A percentile compares a stretch with the other conserved stretches of the same genome.
Conservation (phyloP, 106 monocot species). For the Xerophyta viscosa region DNA sequence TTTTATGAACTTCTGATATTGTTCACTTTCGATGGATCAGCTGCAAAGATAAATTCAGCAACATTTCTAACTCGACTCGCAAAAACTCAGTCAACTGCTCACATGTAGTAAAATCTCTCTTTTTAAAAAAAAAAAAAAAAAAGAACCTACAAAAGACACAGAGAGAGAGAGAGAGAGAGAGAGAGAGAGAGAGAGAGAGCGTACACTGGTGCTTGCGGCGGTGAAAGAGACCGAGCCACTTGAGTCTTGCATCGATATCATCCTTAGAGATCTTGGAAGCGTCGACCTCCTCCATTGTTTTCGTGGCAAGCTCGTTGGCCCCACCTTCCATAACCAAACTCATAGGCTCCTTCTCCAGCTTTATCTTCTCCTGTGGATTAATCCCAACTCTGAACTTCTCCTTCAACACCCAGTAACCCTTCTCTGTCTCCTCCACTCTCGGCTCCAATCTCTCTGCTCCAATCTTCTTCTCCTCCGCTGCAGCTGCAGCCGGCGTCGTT, state of each 20-base stretch:
- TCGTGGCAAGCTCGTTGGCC: slow-evolving; percentile 47
- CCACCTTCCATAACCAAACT: slow-evolving; percentile 54
- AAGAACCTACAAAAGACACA: no score
- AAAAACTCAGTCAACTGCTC: no score
- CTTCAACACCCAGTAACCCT: slow-evolving; percentile 76
- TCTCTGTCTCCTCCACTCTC: slow-evolving; percentile 69
- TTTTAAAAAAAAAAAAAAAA: background rate
- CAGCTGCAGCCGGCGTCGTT: background rate
- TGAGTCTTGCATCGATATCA: slow-evolving; percentile 86
- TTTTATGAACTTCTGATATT: no score
- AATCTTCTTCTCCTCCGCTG: background rate
- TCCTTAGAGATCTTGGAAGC: slow-evolving; percentile 53
- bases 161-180: background rate
- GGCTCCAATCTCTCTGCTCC: slow-evolving; percentile 37
- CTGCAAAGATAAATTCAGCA: no score
- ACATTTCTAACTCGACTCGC: no score
- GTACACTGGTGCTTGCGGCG: slow-evolving; percentile 93
- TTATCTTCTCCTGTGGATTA: slow-evolving; percentile 85
- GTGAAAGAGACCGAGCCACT: slow-evolving; percentile 99
- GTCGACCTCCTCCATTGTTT: slow-evolving; percentile 59
- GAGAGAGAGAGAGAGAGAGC: background rate
- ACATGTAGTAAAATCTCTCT: no score
- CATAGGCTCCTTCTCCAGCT: slow-evolving; percentile 91
- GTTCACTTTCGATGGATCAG: no score
- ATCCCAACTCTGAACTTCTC: slow-evolving; percentile 73